These are phyloP conservation scores for Puccinia horiana DNA, from an alignment of 1,284 basidiomycete species.

Conservation along the genomic window DNA sequence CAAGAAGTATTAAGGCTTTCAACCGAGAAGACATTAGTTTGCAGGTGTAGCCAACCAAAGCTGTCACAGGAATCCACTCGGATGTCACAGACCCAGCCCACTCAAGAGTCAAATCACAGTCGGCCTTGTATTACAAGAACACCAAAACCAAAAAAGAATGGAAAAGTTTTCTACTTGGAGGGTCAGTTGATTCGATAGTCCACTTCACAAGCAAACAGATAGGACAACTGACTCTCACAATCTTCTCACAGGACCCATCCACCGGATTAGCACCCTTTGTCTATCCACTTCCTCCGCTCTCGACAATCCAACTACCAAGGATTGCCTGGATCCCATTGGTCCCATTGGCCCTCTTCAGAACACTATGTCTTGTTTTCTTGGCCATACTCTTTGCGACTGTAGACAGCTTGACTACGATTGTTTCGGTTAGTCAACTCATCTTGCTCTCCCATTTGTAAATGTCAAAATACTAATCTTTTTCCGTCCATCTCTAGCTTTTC, in stretches of 20 bases:
- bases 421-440: not conserved
- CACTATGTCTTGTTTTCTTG: conserved; percentile 16
- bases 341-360: conserved; percentile 29
- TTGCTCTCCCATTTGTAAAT: not conserved
- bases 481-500: not conserved
- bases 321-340: conserved; percentile 15
- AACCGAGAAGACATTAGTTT: too few species aligned
- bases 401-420: conserved; percentile 9
- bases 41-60: too few species aligned
- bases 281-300: conserved; percentile 46
- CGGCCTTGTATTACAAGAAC: too few species aligned
- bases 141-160: too few species aligned
- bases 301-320: conserved; percentile 1
- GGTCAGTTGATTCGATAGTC: conserved; percentile 5
- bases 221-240: not conserved
- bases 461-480: not conserved
- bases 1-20: too few species aligned
- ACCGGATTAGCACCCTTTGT: conserved; percentile 46
- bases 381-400: not conserved
- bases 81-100: too few species aligned
- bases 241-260: conserved; percentile 28
- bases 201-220: not conserved
- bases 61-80: too few species aligned
- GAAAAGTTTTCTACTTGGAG: conserved; percentile 49
- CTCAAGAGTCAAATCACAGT: too few species aligned